Base-by-base conservation (phyloP, 371 early-diverging fungal species). In the Phascolomyces articulosus region DNA sequence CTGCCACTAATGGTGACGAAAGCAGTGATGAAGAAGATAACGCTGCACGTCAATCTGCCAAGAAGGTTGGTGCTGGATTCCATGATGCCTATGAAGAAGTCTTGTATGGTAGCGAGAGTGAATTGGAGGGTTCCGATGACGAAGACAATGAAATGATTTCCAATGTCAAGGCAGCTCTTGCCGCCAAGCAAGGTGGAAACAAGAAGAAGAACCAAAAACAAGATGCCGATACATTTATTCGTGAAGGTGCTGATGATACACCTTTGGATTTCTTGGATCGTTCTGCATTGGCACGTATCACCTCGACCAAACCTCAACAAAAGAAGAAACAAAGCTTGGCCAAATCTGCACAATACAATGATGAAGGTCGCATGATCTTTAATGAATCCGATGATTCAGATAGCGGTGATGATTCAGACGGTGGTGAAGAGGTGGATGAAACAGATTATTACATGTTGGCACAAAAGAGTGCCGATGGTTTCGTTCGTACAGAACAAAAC, bases 201-300 rank as follows among this genome's bases (percentile, higher is more conserved):
- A 79, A 78, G 40, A 74, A 78, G 31, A 80, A 81, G 66, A 82
- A 84, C 3, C 57, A 71, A 18, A n/a, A 70, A 56, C 60, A 65
- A 23, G 68, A 66, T 7, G 67, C 71, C 15, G 75, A 77, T 18
- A 84, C 89, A 2, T 93, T 87, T 84, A 91, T 91, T 68, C 86
- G 88, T 70, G 93, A 91, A 70, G 91, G 90, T 60, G 88, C 80
- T 13, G 94, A 95, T 41, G 73, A 73, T 54, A 87, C 88, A 0
- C 92, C 93, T 28, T 81, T 98, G 40, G 98, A 98, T 83, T 96
- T 97, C 84, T 79, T 98, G 73, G 96, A 96, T 76, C 82, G 89
- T 20, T 78, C 87, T 53, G 94, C 94, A 23, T 87, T 97, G 27
- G 91, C 93, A 8, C 89, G 88, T 47, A 90, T 96, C 49, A 84